Conservation (phyloP, 2,329 filamentous ascomycete species). For the Clarireedia sp. region DNA sequence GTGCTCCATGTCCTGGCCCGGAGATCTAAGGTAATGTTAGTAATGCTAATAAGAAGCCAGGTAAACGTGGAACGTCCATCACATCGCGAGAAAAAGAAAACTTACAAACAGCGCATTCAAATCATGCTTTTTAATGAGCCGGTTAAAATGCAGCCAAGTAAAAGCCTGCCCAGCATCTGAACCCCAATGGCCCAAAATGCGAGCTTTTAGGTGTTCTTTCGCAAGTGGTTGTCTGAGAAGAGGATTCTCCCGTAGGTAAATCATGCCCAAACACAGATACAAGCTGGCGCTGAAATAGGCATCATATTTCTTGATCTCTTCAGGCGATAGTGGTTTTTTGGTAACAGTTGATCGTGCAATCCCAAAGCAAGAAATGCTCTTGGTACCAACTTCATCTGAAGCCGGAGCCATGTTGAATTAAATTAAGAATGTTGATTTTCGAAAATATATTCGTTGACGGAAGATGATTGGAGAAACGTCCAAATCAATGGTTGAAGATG, state of each 20-base stretch:
- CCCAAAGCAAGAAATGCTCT: conserved; percentile 58
- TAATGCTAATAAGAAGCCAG: conserved; percentile 73
- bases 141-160: conserved; percentile 76
- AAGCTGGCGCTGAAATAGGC: conserved; percentile 68
- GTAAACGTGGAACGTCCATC: conserved; percentile 49
- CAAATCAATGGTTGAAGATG: too few species aligned
- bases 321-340: conserved; percentile 51
- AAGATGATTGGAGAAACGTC: too few species aligned
- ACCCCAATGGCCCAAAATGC: conserved; percentile 71
- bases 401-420: conserved; percentile 19
- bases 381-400: conserved; percentile 32
- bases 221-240: conserved; percentile 62
- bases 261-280: conserved; percentile 72
- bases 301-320: conserved; percentile 61
- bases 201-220: conserved; percentile 60
- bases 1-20: conserved; percentile 70
- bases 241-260: conserved; percentile 68
- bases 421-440: not conserved
- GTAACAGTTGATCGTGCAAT: conserved; percentile 56
- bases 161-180: conserved; percentile 76
- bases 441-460: too few species aligned
- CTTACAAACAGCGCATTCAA: conserved; percentile 55
- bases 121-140: conserved; percentile 73
- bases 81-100: too few species aligned
- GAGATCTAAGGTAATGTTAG: conserved; percentile 73